These are phyloP conservation scores for Aquilaria yunnanensis DNA, from an alignment of 345 rosid genomes.

Conservation along the genomic window DNA sequence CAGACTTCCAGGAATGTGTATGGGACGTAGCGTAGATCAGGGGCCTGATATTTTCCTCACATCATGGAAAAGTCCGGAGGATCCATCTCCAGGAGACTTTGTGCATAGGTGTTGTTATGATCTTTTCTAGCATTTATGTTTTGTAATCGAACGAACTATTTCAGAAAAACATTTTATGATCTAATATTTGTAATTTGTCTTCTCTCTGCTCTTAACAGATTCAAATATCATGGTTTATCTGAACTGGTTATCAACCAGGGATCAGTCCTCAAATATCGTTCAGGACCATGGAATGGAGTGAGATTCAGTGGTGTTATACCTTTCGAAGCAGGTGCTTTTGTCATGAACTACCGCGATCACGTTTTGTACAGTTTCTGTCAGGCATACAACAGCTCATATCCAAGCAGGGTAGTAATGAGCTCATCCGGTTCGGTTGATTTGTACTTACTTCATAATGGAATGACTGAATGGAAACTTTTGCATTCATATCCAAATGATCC, in stretches of 20 bases:
- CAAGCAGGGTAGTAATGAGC: too few relatives aligned
- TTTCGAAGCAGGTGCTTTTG: background rate
- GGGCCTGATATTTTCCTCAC: constrained; percentile 13
- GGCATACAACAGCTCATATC: too few relatives aligned
- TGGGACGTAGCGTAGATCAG: background rate
- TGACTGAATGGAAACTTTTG: background rate
- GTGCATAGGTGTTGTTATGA: background rate
- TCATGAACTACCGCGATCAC: background rate
- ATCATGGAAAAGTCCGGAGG: constrained; percentile 28
- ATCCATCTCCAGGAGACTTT: constrained; percentile 37
- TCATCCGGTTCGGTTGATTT: background rate
- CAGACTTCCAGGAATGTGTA: constrained; percentile 37
- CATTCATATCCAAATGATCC: background rate
- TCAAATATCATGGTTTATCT: constrained; percentile 23
- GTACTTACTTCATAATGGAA: background rate
- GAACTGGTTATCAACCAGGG: constrained; percentile 15
- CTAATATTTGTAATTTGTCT: too few relatives aligned
- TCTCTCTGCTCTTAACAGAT: too few relatives aligned
- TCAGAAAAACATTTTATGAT: too few relatives aligned
- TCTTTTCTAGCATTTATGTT: too few relatives aligned
- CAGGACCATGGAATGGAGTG: constrained; percentile 31
- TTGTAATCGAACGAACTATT: too few relatives aligned
- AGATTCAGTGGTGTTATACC: constrained; percentile 6
- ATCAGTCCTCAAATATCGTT: constrained; percentile 11
- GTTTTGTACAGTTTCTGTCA: too few relatives aligned